Evolutionary conservation across 257 asterid species (phyloP).

Genomic region (Lycium barbarum): DNA sequence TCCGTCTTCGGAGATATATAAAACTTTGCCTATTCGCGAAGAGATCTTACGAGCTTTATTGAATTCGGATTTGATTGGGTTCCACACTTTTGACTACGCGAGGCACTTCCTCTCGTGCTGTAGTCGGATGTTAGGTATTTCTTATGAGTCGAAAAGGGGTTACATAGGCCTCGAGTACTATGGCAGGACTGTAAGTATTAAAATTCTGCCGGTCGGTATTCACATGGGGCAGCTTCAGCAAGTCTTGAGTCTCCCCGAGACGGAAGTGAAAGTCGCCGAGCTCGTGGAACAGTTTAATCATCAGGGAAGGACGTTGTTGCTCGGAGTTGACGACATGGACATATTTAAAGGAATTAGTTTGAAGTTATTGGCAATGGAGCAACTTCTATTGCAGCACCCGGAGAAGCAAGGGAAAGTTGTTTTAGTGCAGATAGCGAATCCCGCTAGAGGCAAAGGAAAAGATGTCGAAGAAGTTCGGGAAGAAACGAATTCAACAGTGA

Average conservation of each 20-base stretch:
- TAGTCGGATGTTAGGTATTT: conserved; percentile 81
- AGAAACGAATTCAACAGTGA: conserved; percentile 68
- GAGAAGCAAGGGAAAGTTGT: conserved; percentile 91
- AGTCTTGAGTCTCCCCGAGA: conserved; percentile 64
- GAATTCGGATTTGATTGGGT: conserved; percentile 86
- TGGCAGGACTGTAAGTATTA: conserved; percentile 90
- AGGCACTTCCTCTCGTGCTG: conserved; percentile 92
- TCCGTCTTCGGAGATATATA: conserved; percentile 85
- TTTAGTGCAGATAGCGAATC: conserved; percentile 87
- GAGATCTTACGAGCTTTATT: conserved; percentile 75
- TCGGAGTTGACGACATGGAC: conserved; percentile 93
- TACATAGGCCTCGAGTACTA: conserved; percentile 87
- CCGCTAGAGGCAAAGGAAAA: conserved; percentile 84
- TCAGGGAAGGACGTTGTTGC: conserved; percentile 71
- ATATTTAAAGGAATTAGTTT: conserved; percentile 87
- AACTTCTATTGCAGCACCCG: conserved; percentile 73
- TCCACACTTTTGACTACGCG: conserved; percentile 88
- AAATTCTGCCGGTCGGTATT: conserved; percentile 92
- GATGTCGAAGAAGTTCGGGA: conserved; percentile 90
- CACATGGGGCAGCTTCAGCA: conserved; percentile 91
- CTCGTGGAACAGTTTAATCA: conserved; percentile 60
- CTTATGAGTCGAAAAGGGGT: conserved; percentile 90
- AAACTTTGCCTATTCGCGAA: conserved; percentile 79
- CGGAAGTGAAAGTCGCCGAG: conserved; percentile 67
- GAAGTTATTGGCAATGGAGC: conserved; percentile 87